phyloP scores from a whole-genome alignment of 257 asterid genomes.

The Gentiana macrophylla region DNA sequence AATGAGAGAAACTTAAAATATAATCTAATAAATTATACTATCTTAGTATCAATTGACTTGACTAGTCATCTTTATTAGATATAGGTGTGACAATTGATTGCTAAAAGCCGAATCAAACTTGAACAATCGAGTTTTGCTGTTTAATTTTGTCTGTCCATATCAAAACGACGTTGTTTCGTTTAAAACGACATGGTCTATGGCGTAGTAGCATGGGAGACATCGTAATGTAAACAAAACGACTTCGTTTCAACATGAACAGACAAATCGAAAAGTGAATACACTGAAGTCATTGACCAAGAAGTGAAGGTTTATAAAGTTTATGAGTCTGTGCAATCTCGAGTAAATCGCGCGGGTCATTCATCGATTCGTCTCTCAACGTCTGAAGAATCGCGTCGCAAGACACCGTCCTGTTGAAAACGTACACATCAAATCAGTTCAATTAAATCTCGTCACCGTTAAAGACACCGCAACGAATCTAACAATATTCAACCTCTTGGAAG shows the following conservation, averaged over 20 bases:
- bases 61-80: too few relatives aligned
- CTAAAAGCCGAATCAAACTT: too few relatives aligned
- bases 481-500: background rate
- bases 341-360: slow-evolving; percentile 85
- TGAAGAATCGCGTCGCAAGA: slow-evolving; percentile 61
- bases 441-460: background rate
- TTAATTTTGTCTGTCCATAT: background rate
- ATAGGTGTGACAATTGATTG: too few relatives aligned
- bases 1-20: too few relatives aligned
- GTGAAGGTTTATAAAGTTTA: slow-evolving; percentile 76
- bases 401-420: slow-evolving; percentile 36
- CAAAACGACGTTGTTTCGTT: too few relatives aligned
- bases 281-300: slow-evolving; percentile 38
- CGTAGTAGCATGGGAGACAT: too few relatives aligned
- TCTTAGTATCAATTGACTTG: too few relatives aligned
- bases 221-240: background rate
- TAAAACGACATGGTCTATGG: too few relatives aligned
- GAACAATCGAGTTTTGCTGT: background rate
- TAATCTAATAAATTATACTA: too few relatives aligned
- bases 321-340: slow-evolving; percentile 80
- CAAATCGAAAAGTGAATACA: too few relatives aligned
- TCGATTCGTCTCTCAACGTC: slow-evolving; percentile 71
- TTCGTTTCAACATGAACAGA: background rate
- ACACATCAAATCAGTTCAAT: too few relatives aligned
- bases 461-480: too few relatives aligned